Percentiles rank a stretch among this genome's conserved stretches.
Conservation (phyloP, 176 grass and related monocot genomes). For the Lolium rigidum region DNA sequence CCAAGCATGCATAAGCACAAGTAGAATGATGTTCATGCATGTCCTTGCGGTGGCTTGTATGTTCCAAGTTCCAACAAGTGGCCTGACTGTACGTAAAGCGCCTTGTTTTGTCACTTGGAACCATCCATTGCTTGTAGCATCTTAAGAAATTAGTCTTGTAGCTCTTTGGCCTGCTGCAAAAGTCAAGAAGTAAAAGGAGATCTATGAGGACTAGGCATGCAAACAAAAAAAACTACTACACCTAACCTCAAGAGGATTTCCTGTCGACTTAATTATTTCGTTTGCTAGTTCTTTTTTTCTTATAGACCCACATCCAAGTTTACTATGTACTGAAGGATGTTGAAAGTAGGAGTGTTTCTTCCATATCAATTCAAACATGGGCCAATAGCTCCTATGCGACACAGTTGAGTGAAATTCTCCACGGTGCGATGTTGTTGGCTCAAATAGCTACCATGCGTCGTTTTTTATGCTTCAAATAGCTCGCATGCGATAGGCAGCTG, state of each 20-base stretch:
- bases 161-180: background rate
- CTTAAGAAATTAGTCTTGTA: conserved; percentile 8
- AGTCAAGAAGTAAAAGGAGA: conserved; percentile 27
- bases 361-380: background rate
- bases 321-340: background rate
- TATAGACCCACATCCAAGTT: background rate
- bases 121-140: conserved; percentile 23
- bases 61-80: conserved; percentile 28
- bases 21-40: background rate
- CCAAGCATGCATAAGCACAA: background rate
- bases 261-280: conserved; percentile 17
- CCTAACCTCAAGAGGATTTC: conserved; percentile 16
- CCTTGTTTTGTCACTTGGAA: conserved; percentile 34
- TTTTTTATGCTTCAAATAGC: no score
- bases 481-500: no score
- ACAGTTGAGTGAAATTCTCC: no score
- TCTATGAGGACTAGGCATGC: conserved; percentile 18
- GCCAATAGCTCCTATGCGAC: no score
- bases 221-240: background rate
- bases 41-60: background rate
- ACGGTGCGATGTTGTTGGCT: no score
- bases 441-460: no score
- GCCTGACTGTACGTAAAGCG: background rate
- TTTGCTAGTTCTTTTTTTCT: background rate
- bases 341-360: background rate